Evolutionary conservation across 2,329 filamentous ascomycete species (phyloP), one percentile per base, ranked within the genome.

Genomic region (Sarocladium brachiariae): DNA sequence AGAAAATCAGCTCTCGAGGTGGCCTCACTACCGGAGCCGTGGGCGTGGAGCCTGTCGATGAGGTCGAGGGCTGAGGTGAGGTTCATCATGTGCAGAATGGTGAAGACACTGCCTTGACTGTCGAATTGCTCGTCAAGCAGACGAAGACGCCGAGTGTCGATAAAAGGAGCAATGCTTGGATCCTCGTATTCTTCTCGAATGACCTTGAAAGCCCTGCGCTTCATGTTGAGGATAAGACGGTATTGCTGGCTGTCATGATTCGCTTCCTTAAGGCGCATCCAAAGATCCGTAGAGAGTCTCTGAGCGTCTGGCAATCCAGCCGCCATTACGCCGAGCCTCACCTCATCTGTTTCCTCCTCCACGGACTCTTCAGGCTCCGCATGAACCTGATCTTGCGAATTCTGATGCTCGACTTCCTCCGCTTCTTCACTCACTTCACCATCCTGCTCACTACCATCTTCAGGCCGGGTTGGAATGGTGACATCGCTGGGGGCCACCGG

Each of bases 11-110:
- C 52, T 2, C 58, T 49, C 21, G 60, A 56, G n/a, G n/a, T 2
- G 9, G 50, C 21, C 4, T 53, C 50, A 0, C 37, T 45, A 7
- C 27, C 27, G 7, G 7, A 7, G 7, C 7, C 27, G 27, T 30
- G 27, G 10, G 51, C 35, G 27, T 55, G 24, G n/a, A 59, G 38
- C 19, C 38, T 43, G 11, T 54, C 49, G 30, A 67, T 53, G 4
- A 57, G 55, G 49, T 68, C 61, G 10, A 69, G 59, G 6, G 68
- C 60, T 4, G 61, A 59, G 19, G 63, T 65, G 4, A 69, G 58
- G 50, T 73, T 73, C 23, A 64, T 65, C 24, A 59, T 56, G 4
- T 59, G 62, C 14, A 68, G 55, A 8, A 35, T 50, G 19, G 51
- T 55, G 16, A 41, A 49, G 9, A 38, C 46, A 13, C 35, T 19